A percentile compares a stretch with the other conserved stretches of the same genome.
Evolutionary conservation across 176 grass and related monocot species (phyloP).

Genomic region (barley (Hordeum vulgare)): DNA sequence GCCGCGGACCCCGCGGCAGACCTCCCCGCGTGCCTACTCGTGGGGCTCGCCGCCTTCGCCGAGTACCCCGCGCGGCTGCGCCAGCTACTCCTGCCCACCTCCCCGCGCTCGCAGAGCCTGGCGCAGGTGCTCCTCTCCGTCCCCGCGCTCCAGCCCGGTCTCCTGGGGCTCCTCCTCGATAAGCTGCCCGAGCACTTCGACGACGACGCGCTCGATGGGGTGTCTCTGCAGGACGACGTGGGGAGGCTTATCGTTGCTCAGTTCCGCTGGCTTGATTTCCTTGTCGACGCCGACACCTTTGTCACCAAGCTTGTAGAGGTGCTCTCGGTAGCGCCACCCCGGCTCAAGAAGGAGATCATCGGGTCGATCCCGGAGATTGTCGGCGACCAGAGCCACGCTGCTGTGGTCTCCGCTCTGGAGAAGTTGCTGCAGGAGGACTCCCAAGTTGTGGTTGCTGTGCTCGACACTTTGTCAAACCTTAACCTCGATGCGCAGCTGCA

Average conservation of each 20-base stretch:
- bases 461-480: conserved; percentile 71
- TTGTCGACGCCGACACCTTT: conserved; percentile 56
- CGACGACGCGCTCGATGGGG: conserved; percentile 33
- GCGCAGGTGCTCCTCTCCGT: conserved; percentile 61
- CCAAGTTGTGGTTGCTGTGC: conserved; percentile 60
- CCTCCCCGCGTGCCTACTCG: conserved; percentile 31
- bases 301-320: conserved; percentile 65
- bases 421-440: conserved; percentile 73
- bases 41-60: conserved; percentile 44
- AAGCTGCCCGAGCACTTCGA: conserved; percentile 91
- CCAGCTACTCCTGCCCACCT: conserved; percentile 44
- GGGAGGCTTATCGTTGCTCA: conserved; percentile 64
- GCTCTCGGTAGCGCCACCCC: conserved; percentile 69
- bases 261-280: conserved; percentile 82
- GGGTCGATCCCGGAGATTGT: conserved; percentile 87
- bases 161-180: conserved; percentile 74
- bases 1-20: conserved; percentile 15
- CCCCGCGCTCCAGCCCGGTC: conserved; percentile 54
- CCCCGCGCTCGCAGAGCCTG: conserved; percentile 43
- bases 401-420: conserved; percentile 55
- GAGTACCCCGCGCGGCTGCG: conserved; percentile 37
- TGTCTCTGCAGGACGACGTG: conserved; percentile 62
- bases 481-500: conserved; percentile 68
- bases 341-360: conserved; percentile 89
- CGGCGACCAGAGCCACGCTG: conserved; percentile 60